Evolutionary conservation across 805 yeast species (phyloP).

Genomic region (Kazachstania kunashirensis): DNA sequence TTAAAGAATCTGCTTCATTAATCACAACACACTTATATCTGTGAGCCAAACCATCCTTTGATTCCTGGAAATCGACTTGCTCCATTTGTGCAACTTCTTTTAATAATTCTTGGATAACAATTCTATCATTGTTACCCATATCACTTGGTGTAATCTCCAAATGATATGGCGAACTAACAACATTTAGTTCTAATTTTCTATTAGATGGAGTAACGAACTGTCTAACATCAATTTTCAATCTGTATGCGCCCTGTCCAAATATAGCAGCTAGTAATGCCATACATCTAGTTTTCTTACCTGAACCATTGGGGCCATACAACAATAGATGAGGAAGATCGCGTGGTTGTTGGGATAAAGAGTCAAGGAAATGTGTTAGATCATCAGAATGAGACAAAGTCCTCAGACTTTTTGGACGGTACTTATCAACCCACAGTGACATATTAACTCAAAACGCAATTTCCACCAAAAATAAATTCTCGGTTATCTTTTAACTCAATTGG

Average conservation of each 20-base stretch:
- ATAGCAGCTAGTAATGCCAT: slow-evolving; percentile 68
- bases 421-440: slow-evolving; percentile 97
- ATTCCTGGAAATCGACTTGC: slow-evolving; percentile 70
- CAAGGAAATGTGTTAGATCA: slow-evolving; percentile 52
- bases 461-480: too few relatives aligned
- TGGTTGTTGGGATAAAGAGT: slow-evolving; percentile 34
- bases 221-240: slow-evolving; percentile 82
- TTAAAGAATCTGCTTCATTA: slow-evolving; percentile 82
- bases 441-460: too few relatives aligned
- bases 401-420: slow-evolving; percentile 70
- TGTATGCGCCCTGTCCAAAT: slow-evolving; percentile 75
- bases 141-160: slow-evolving; percentile 94
- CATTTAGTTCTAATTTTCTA: slow-evolving; percentile 80
- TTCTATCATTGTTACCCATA: slow-evolving; percentile 90
- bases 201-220: slow-evolving; percentile 65
- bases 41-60: slow-evolving; percentile 35
- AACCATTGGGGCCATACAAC: slow-evolving; percentile 92
- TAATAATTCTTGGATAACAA: slow-evolving; percentile 86
- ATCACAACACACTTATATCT: slow-evolving; percentile 74
- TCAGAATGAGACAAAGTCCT: slow-evolving; percentile 57
- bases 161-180: slow-evolving; percentile 85
- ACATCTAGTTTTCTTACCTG: slow-evolving; percentile 93
- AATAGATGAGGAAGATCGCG: slow-evolving; percentile 84
- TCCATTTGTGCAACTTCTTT: slow-evolving; percentile 94
- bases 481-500: too few relatives aligned